A percentile compares a stretch with the other conserved stretches of the same genome.
These are phyloP conservation scores for Wickerhamomyces pijperi DNA, from an alignment of 805 yeast genomes.

Conservation along the genomic window DNA sequence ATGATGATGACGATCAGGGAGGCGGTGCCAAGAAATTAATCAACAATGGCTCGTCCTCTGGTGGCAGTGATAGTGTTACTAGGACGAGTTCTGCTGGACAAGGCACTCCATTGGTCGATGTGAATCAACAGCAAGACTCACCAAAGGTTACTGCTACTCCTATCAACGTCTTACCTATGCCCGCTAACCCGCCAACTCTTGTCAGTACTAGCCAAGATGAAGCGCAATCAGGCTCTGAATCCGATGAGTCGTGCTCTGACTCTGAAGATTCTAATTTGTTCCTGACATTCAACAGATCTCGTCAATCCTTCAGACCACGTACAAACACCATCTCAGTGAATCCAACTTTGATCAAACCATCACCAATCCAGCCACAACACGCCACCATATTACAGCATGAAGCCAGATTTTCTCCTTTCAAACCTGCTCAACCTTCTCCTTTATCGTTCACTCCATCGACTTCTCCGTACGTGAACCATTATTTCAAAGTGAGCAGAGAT, in stretches of 20 bases:
- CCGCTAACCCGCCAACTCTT: not conserved
- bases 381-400: constrained; percentile 22
- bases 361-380: constrained; percentile 6
- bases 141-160: too few species aligned
- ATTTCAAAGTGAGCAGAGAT: constrained; percentile 27
- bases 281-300: not conserved
- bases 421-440: constrained; percentile 16
- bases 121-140: too few species aligned
- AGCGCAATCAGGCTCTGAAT: constrained; percentile 2
- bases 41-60: too few species aligned
- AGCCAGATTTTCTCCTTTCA: constrained; percentile 21
- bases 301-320: not conserved
- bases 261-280: not conserved
- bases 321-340: constrained; percentile 22
- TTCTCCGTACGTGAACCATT: constrained; percentile 26
- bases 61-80: too few species aligned
- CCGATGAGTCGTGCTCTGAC: constrained; percentile 1
- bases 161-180: too few species aligned
- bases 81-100: too few species aligned
- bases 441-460: constrained; percentile 8
- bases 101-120: too few species aligned
- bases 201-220: not conserved
- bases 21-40: not conserved
- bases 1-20: constrained; percentile 25
- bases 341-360: not conserved